Percentiles rank a stretch among this genome's conserved stretches.
phyloP scores from a whole-genome alignment of 2,329 filamentous ascomycete genomes.

The Penicillium fuscoglaucum region DNA sequence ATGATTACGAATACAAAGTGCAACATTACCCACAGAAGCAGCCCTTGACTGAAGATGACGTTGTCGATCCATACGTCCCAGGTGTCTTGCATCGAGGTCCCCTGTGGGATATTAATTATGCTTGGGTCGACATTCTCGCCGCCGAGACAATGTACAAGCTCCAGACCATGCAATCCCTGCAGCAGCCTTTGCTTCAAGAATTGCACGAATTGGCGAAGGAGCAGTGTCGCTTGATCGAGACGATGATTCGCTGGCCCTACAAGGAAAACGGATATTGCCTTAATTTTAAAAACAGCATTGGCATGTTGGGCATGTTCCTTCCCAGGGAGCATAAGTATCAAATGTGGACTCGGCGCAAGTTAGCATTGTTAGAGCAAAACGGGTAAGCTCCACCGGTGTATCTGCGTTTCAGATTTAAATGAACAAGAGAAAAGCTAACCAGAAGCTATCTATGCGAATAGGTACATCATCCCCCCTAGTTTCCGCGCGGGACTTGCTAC shows the following conservation, averaged over 20 bases:
- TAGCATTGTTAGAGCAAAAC: constrained; percentile 73
- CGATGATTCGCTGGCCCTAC: constrained; percentile 69
- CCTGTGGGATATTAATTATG: constrained; percentile 71
- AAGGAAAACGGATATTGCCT: constrained; percentile 70
- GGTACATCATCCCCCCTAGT: constrained; percentile 77
- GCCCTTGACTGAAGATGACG: constrained; percentile 60
- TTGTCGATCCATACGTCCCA: constrained; percentile 71
- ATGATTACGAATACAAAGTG: constrained; percentile 63
- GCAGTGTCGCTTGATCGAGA: constrained; percentile 77
- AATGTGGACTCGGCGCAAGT: constrained; percentile 76
- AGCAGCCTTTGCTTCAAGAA: constrained; percentile 54
- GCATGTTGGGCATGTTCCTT: constrained; percentile 76
- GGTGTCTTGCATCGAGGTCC: constrained; percentile 69
- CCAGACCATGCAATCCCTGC: constrained; percentile 62
- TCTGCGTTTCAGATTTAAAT: not conserved
- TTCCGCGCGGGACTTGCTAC: constrained; percentile 75
- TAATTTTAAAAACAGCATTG: constrained; percentile 72
- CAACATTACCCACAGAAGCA: constrained; percentile 60
- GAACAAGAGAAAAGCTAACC: constrained; percentile 4
- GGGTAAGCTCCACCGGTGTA: constrained; percentile 59
- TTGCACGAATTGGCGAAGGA: constrained; percentile 64
- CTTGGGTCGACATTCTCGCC: constrained; percentile 74
- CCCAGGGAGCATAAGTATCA: constrained; percentile 70
- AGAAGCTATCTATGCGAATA: constrained; percentile 40
- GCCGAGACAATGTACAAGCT: constrained; percentile 78